These are phyloP conservation scores for Kwoniella dendrophila DNA, from an alignment of 768 basidiomycete species.

Conservation along the genomic window DNA sequence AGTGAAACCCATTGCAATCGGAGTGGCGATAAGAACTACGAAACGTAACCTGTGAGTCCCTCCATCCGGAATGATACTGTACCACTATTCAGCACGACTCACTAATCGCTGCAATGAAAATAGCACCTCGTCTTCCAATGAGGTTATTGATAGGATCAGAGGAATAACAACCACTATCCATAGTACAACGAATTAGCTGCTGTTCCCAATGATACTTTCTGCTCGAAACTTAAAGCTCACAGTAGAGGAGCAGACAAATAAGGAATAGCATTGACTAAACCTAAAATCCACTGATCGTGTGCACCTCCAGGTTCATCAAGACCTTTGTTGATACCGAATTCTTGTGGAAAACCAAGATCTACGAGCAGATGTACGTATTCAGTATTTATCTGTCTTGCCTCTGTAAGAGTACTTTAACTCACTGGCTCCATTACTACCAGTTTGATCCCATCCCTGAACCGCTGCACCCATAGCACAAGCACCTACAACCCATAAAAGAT, in stretches of 20 bases:
- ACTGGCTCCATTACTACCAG: conserved; percentile 34
- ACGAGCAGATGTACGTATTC: background rate
- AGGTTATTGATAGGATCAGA: conserved; percentile 66
- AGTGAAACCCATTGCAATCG: conserved; percentile 37
- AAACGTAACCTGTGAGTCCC: conserved; percentile 55
- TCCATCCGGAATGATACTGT: no score
- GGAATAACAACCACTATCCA: conserved; percentile 20
- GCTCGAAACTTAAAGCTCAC: conserved; percentile 3
- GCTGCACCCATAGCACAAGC: conserved; percentile 34
- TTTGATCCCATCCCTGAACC: conserved; percentile 29
- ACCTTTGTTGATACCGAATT: conserved; percentile 20
- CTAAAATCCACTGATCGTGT: conserved; percentile 42
- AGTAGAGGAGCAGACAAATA: conserved; percentile 35
- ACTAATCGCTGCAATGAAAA: conserved; percentile 54
- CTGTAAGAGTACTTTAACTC: background rate
- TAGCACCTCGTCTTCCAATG: conserved; percentile 63
- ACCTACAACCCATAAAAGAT: conserved; percentile 3
- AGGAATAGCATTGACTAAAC: conserved; percentile 39
- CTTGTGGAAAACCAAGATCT: conserved; percentile 41
- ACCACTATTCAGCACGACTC: background rate
- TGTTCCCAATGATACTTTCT: background rate
- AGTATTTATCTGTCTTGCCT: background rate
- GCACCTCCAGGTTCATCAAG: conserved; percentile 20
- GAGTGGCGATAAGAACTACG: conserved; percentile 58
- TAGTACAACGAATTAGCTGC: conserved; percentile 3